phyloP scores from a whole-genome alignment of 371 early-diverging fungal species.

The Mucor piriformis region DNA sequence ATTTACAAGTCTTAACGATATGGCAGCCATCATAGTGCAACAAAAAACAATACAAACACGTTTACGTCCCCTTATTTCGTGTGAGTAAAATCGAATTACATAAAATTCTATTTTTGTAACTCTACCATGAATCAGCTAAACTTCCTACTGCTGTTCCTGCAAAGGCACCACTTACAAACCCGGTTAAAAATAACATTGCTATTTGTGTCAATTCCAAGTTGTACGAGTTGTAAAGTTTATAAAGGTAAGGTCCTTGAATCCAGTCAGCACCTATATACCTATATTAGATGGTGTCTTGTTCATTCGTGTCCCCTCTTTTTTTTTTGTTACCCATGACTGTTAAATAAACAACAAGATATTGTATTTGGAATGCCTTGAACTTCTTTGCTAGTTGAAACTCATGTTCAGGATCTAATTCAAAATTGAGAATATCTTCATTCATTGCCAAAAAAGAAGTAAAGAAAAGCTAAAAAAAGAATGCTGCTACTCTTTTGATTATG shows the following conservation, averaged over 20 bases:
- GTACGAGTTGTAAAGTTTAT: conserved; percentile 70
- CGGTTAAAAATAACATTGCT: conserved; percentile 72
- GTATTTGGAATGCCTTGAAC: conserved; percentile 38
- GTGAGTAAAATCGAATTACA: neutral
- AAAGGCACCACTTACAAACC: conserved; percentile 74
- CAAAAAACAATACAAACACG: conserved; percentile 67
- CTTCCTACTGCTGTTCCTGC: conserved; percentile 76
- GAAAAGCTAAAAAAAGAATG: neutral
- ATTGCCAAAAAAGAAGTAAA: neutral
- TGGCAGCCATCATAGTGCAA: conserved; percentile 55
- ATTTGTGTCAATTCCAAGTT: conserved; percentile 62
- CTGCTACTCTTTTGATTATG: neutral
- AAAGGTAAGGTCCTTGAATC: conserved; percentile 79
- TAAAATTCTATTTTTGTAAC: neutral
- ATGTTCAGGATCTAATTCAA: conserved; percentile 23
- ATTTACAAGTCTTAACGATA: conserved; percentile 58
- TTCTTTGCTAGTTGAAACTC: conserved; percentile 15
- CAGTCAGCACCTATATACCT: conserved; percentile 64
- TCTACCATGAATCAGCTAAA: conserved; percentile 72
- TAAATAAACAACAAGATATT: conserved; percentile 65
- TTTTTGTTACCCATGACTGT: conserved; percentile 61
- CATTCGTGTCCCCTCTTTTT: neutral
- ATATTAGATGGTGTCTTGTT: neutral
- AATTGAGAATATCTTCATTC: conserved; percentile 1
- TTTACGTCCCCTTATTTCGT: conserved; percentile 59